Conservation (phyloP, 805 yeast species). For the Candida multigemmis region DNA sequence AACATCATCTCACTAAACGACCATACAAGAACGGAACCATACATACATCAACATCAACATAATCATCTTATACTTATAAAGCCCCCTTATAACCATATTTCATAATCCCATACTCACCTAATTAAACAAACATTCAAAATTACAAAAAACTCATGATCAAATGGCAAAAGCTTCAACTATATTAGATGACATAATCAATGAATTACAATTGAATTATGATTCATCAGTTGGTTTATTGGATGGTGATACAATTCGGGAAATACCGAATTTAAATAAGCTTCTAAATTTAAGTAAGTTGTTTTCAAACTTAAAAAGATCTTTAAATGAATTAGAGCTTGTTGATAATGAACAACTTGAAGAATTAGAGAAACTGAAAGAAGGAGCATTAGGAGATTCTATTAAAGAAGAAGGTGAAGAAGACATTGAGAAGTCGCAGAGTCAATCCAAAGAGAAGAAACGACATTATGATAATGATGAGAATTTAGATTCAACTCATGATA, state of each 20-base stretch:
- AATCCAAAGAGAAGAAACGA: slow-evolving; percentile 2
- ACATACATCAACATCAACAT: no score
- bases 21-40: no score
- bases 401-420: slow-evolving; percentile 4
- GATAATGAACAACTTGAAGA: slow-evolving; percentile 18
- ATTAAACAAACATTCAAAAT: no score
- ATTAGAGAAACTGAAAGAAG: slow-evolving; percentile 8
- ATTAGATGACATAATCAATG: slow-evolving; percentile 43
- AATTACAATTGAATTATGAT: slow-evolving; percentile 48
- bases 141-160: no score
- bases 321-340: slow-evolving; percentile 20
- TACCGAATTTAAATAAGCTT: slow-evolving; percentile 34
- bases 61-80: no score
- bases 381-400: slow-evolving; percentile 2
- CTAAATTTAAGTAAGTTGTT: slow-evolving; percentile 37
- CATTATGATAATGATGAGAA: slow-evolving; percentile 4
- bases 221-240: slow-evolving; percentile 49
- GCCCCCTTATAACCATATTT: no score
- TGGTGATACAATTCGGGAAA: slow-evolving; percentile 42
- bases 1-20: no score
- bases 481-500: not conserved
- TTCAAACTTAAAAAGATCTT: slow-evolving; percentile 27
- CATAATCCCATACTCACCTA: no score
- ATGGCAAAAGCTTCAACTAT: slow-evolving; percentile 37
- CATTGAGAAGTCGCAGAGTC: slow-evolving; percentile 1